Evolutionary conservation across 352 stramenopile species (phyloP).

Genomic region (Pythium periplocum): DNA sequence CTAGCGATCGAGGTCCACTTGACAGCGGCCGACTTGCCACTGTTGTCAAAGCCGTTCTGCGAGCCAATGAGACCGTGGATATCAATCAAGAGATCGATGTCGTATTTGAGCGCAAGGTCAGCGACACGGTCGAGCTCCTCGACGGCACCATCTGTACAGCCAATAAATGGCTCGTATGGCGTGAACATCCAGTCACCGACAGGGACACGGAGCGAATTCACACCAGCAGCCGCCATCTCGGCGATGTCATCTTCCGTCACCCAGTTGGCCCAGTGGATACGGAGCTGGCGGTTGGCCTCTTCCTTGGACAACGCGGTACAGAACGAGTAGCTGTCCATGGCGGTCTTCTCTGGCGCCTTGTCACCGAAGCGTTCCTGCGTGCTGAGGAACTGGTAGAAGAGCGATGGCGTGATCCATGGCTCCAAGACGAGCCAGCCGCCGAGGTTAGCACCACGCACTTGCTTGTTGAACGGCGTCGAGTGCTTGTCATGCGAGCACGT

Average conservation of each 20-base stretch:
- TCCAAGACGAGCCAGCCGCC: conserved; percentile 95
- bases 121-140: conserved; percentile 89
- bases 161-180: conserved; percentile 91
- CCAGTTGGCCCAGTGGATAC: conserved; percentile 92
- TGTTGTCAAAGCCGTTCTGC: conserved; percentile 97
- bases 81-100: conserved; percentile 89
- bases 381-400: conserved; percentile 96
- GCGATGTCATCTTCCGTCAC: conserved; percentile 91
- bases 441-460: conserved; percentile 90
- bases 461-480: conserved; percentile 68
- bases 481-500: conserved; percentile 65
- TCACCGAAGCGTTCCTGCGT: conserved; percentile 66
- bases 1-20: conserved; percentile 85
- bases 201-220: conserved; percentile 85
- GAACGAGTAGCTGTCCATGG: conserved; percentile 93
- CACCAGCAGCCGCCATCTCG: conserved; percentile 69
- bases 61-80: conserved; percentile 90
- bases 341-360: conserved; percentile 76
- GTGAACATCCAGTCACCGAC: conserved; percentile 95
- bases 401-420: conserved; percentile 92
- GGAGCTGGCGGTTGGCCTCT: conserved; percentile 92
- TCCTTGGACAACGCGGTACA: conserved; percentile 77
- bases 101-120: conserved; percentile 81
- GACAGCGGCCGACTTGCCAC: conserved; percentile 79
- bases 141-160: conserved; percentile 90